Percentiles rank a stretch among this genome's conserved stretches.
Evolutionary conservation across 768 basidiomycete species (phyloP).

Genomic region (Cubamyces lactineus): DNA sequence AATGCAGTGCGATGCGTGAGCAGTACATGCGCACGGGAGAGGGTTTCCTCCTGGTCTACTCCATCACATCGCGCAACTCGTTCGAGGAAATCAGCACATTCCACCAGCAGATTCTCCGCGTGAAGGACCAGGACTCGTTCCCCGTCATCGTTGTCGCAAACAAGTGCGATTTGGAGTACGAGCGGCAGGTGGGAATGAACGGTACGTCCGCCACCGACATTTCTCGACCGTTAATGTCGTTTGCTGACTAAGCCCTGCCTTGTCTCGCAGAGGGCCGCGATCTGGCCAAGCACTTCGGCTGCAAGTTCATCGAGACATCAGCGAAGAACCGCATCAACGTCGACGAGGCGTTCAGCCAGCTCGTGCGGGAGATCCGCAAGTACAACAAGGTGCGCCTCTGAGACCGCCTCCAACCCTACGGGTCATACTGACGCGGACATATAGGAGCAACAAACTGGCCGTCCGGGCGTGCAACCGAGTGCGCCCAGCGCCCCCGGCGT

Average conservation of each 20-base stretch:
- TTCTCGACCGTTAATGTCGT: not conserved
- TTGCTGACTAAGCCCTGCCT: conserved; percentile 1
- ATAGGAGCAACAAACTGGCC: conserved; percentile 79
- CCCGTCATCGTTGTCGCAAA: conserved; percentile 98
- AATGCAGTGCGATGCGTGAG: conserved; percentile 92
- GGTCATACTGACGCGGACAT: not conserved
- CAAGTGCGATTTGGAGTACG: conserved; percentile 95
- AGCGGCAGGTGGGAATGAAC: conserved; percentile 94
- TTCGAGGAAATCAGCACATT: conserved; percentile 97
- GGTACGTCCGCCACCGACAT: conserved; percentile 50
- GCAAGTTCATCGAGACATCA: conserved; percentile 95
- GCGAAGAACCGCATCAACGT: conserved; percentile 97
- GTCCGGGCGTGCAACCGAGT: conserved; percentile 57
- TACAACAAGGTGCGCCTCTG: conserved; percentile 82
- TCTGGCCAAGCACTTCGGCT: conserved; percentile 91
- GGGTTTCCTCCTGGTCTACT: conserved; percentile 97
- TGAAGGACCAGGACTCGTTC: conserved; percentile 95
- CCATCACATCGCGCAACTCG: conserved; percentile 96
- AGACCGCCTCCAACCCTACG: not conserved
- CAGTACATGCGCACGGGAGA: conserved; percentile 99
- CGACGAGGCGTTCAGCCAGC: conserved; percentile 91
- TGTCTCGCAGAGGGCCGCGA: conserved; percentile 85
- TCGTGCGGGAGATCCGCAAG: conserved; percentile 91
- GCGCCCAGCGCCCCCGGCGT: conserved; percentile 47
- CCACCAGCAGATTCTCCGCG: conserved; percentile 94